Conservation (phyloP, 768 basidiomycete genomes). For the Fibroporia radiculosa region DNA sequence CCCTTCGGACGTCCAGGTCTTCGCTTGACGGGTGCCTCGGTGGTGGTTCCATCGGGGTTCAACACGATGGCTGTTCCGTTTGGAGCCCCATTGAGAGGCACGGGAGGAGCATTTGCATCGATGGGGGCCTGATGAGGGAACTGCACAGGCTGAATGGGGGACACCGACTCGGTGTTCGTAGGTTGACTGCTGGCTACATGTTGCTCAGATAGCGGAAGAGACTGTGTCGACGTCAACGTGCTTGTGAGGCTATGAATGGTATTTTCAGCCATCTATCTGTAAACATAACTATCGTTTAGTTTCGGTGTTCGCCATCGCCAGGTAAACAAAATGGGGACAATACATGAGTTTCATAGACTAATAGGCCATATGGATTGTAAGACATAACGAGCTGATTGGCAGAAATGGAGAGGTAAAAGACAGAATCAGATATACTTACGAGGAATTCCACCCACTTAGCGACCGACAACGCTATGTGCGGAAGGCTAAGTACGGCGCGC, state of each 20-base stretch:
- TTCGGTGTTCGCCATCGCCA: background rate
- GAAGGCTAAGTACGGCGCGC: background rate
- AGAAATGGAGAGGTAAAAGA: too few relatives aligned
- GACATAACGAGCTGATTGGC: background rate
- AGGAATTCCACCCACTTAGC: background rate
- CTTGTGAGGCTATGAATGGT: slow-evolving; percentile 15
- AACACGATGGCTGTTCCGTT: background rate
- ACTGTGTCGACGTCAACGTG: slow-evolving; percentile 12
- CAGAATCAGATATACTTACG: too few relatives aligned
- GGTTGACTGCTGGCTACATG: slow-evolving; percentile 6
- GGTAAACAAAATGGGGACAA: background rate
- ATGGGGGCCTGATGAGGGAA: slow-evolving; percentile 4
- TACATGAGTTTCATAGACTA: too few relatives aligned
- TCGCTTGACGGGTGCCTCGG: slow-evolving; percentile 44
- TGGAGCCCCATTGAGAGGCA: slow-evolving; percentile 1
- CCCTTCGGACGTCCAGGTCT: slow-evolving; percentile 74
- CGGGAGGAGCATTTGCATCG: slow-evolving; percentile 7
- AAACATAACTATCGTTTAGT: background rate
- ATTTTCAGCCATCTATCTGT: slow-evolving; percentile 12
- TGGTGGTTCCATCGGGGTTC: slow-evolving; percentile 3
- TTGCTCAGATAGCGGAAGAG: slow-evolving; percentile 8
- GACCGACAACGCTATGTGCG: background rate
- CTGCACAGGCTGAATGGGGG: slow-evolving; percentile 7
- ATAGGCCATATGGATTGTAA: background rate
- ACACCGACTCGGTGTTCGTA: slow-evolving; percentile 5